These are phyloP conservation scores for Dianthus caryophyllus DNA, from an alignment of 148 eudicot species.

Conservation along the genomic window DNA sequence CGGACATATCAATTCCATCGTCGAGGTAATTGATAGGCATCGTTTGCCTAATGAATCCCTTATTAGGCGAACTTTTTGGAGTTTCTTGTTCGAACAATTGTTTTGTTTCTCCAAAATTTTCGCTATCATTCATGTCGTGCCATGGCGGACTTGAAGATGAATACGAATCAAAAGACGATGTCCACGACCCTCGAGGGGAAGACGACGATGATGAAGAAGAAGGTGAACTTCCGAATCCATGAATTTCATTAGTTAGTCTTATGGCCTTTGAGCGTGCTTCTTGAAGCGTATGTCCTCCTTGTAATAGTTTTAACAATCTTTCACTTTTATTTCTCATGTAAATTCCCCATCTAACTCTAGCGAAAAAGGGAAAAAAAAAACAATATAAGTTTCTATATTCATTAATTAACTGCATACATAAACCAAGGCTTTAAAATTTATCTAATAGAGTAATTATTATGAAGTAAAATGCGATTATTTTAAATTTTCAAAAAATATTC, in stretches of 20 bases:
- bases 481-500: too few species aligned
- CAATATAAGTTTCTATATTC: too few species aligned
- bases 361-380: neutral
- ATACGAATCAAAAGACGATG: conserved; percentile 26
- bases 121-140: conserved; percentile 5
- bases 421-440: too few species aligned
- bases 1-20: neutral
- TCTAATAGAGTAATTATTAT: too few species aligned
- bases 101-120: neutral
- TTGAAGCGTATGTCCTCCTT: conserved; percentile 31
- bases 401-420: too few species aligned
- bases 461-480: too few species aligned
- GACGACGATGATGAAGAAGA: conserved; percentile 17
- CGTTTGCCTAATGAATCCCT: neutral
- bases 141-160: conserved; percentile 24
- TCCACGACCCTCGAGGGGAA: conserved; percentile 24
- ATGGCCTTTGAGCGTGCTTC: conserved; percentile 40
- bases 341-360: conserved; percentile 40
- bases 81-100: conserved; percentile 2
- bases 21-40: conserved; percentile 12
- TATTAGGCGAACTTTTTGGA: neutral
- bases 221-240: conserved; percentile 39
- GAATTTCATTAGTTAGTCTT: conserved; percentile 38
- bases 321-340: conserved; percentile 34
- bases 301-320: conserved; percentile 32